These are phyloP conservation scores for Silene uniflora DNA, from an alignment of 148 eudicot species.

Conservation along the genomic window DNA sequence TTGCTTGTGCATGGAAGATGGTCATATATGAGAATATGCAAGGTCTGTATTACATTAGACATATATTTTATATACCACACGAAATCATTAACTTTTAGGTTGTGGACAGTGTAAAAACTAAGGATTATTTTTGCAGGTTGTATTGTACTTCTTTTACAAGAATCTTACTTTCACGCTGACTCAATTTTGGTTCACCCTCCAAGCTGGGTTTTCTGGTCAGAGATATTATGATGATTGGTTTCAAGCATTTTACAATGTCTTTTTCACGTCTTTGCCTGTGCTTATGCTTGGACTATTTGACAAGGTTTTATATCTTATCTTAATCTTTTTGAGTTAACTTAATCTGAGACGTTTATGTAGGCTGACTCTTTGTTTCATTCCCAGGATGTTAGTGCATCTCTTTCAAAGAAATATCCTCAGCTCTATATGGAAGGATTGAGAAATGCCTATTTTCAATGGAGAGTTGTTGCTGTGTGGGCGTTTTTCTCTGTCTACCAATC, in stretches of 20 bases:
- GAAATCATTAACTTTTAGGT: neutral
- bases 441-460: slow-evolving; percentile 73
- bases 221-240: slow-evolving; percentile 99
- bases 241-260: slow-evolving; percentile 88
- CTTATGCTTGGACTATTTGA: slow-evolving; percentile 86
- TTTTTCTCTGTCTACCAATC: slow-evolving; percentile 81
- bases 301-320: slow-evolving; percentile 49
- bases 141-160: slow-evolving; percentile 89
- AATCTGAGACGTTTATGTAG: neutral
- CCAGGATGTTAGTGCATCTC: slow-evolving; percentile 88
- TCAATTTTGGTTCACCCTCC: slow-evolving; percentile 96
- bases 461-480: slow-evolving; percentile 67
- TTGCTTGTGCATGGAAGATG: slow-evolving; percentile 97
- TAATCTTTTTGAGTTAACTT: neutral
- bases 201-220: slow-evolving; percentile 94
- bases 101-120: slow-evolving; percentile 7
- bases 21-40: slow-evolving; percentile 96
- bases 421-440: slow-evolving; percentile 84
- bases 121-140: slow-evolving; percentile 61
- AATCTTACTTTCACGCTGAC: slow-evolving; percentile 85
- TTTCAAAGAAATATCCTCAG: slow-evolving; percentile 86
- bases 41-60: slow-evolving; percentile 42
- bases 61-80: neutral
- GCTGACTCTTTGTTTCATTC: slow-evolving; percentile 18
- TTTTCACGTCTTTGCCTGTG: slow-evolving; percentile 90